Evolutionary conservation across 371 early-diverging fungal genomes (phyloP), one percentile per base, ranked within the genome.

Genomic region (Umbelopsis sp.): DNA sequence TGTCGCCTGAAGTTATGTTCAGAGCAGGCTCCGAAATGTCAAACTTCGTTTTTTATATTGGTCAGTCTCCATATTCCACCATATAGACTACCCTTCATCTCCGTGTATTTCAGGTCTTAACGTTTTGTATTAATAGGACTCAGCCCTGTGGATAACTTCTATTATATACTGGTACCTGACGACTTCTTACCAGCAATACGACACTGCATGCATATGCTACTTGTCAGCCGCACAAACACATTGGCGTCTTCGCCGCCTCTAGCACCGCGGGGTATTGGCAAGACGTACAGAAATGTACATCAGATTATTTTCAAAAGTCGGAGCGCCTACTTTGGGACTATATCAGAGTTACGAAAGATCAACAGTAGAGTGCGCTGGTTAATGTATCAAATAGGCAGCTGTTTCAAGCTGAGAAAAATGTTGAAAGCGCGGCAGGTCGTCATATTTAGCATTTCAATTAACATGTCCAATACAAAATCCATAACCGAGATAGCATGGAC

Each of bases 111-210:
- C 48, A 20, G 8, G 0, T 16, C 41, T 41, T 2, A 41, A 41
- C 41, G 12, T 41, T 10, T 48, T 48, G 20, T 16, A 16, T 48
- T n/a, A 4, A 35, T 14, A 57, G 57, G 57, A 7, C 18, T 35
- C 3, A 57, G 35, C 35, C 35, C 18, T 9, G 35, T 35, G 35
- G 57, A 57, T n/a, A 57, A 57, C 18, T 57, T 35, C 9, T 57
- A 24, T 18, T 57, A 57, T n/a, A 35, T 57, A 10, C 18, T 57
- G 16, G 18, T 57, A 35, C 57, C 57, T 29, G 29, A 35, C 12
- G 57, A 57, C 57, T 57, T 57, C 29, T 12, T 57, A 18, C 57
- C 57, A 6, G 57, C 57, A 25, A 35, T 57, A 57, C 57, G 57
- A 16, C 57, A 57, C 4, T 57, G 57, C 18, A 11, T 57, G 11